These are phyloP conservation scores for Colletotrichum tropicicola DNA, from an alignment of 2,329 filamentous ascomycete species.

Conservation along the genomic window DNA sequence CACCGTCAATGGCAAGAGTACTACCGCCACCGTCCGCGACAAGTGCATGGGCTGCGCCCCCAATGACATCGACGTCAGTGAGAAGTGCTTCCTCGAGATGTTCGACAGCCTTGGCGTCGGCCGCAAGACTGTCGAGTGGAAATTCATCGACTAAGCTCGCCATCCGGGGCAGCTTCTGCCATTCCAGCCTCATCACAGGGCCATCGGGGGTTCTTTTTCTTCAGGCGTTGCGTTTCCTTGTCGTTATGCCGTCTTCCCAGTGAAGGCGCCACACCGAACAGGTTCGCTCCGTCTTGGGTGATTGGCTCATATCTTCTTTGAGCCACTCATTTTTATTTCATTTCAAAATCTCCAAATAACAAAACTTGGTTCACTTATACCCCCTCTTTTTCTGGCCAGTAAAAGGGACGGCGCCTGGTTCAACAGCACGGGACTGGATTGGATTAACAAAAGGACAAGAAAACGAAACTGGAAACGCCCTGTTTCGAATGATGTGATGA, in stretches of 20 bases:
- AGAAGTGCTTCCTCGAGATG: conserved; percentile 63
- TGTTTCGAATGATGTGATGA: conserved; percentile 28
- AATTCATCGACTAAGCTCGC: conserved; percentile 48
- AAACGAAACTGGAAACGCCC: conserved; percentile 5
- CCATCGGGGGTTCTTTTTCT: neutral
- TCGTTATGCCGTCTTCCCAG: neutral
- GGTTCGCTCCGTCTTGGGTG: neutral
- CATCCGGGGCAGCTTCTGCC: neutral
- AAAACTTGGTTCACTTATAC: conserved; percentile 1
- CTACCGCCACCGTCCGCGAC: conserved; percentile 71
- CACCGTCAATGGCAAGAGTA: conserved; percentile 64
- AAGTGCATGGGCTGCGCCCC: conserved; percentile 76
- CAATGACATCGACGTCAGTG: conserved; percentile 68
- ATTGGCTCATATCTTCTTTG: neutral
- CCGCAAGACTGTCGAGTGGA: conserved; percentile 54
- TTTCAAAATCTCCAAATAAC: neutral
- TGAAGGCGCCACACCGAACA: neutral
- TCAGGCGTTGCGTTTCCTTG: neutral
- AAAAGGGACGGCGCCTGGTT: conserved; percentile 18
- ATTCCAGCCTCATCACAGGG: neutral
- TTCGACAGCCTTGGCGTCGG: conserved; percentile 55
- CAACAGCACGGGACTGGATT: conserved; percentile 23
- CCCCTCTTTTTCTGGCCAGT: neutral
- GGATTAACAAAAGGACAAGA: conserved; percentile 15
- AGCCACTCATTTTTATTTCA: neutral